Percentiles rank a stretch among this genome's conserved stretches.
Conservation (phyloP, 352 stramenopile species). For the Saprolegnia parasitica region DNA sequence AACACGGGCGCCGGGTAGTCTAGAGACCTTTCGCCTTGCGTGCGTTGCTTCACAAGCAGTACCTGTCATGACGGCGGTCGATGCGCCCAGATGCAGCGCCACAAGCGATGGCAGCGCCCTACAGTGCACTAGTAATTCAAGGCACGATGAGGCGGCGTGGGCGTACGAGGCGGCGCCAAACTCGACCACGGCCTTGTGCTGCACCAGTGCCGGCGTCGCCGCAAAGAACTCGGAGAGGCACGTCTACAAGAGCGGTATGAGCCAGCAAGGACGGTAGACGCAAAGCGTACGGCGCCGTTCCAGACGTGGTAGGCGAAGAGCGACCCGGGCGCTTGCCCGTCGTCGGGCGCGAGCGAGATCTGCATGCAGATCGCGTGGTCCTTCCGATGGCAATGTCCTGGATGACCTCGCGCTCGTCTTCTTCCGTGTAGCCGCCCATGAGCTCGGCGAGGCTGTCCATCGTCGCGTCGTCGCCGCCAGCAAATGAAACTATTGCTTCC, state of each 20-base stretch:
- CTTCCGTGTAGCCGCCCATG: neutral
- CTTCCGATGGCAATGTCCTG: slow-evolving; percentile 16
- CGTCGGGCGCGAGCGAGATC: slow-evolving; percentile 45
- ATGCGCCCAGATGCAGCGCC: slow-evolving; percentile 40
- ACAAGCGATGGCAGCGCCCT: slow-evolving; percentile 49
- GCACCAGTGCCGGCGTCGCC: slow-evolving; percentile 34
- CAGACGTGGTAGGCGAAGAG: slow-evolving; percentile 49
- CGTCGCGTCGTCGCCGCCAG: too few species aligned
- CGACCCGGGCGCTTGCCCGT: slow-evolving; percentile 44
- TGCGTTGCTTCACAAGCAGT: too few species aligned
- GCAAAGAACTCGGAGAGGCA: slow-evolving; percentile 47
- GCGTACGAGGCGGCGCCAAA: slow-evolving; percentile 52
- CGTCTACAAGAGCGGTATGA: slow-evolving; percentile 31
- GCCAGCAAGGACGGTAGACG: neutral
- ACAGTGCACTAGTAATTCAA: neutral
- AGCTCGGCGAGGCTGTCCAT: slow-evolving; percentile 18
- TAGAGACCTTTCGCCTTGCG: too few species aligned
- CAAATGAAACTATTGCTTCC: neutral
- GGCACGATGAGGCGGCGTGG: neutral
- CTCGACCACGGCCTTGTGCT: slow-evolving; percentile 37
- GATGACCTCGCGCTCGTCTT: neutral
- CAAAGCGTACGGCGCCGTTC: slow-evolving; percentile 38
- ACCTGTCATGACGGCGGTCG: slow-evolving; percentile 45
- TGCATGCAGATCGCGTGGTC: slow-evolving; percentile 9
- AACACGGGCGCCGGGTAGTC: slow-evolving; percentile 48